phyloP scores from a whole-genome alignment of 176 grass and related monocot genomes.

The Carex scoparia region DNA sequence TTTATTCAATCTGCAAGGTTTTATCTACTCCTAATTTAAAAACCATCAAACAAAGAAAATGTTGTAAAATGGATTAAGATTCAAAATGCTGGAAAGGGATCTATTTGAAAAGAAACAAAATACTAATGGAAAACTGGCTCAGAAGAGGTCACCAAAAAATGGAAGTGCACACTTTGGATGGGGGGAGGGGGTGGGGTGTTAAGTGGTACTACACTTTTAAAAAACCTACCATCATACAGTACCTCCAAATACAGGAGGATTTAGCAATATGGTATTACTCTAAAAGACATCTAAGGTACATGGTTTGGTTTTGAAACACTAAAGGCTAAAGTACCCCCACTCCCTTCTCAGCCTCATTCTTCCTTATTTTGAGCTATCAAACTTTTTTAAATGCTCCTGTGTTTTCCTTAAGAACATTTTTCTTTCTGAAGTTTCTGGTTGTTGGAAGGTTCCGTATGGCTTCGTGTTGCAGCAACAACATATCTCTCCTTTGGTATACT shows the following conservation, averaged over 20 bases:
- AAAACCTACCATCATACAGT: neutral
- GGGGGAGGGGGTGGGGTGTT: neutral
- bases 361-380: neutral
- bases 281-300: neutral
- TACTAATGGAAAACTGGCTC: neutral
- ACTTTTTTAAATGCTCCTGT: neutral
- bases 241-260: neutral
- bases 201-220: neutral
- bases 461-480: neutral
- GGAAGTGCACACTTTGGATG: neutral
- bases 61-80: neutral
- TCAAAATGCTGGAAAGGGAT: neutral
- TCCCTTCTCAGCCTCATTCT: neutral
- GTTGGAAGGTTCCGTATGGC: neutral
- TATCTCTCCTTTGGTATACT: neutral
- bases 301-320: neutral
- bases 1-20: constrained; percentile 12
- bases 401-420: neutral
- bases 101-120: neutral
- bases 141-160: neutral
- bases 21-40: neutral
- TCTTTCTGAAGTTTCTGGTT: neutral
- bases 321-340: neutral
- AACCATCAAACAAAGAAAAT: neutral
- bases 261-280: neutral